Conservation (phyloP, 108 stramenopile species). For the Skeletonema grethae region DNA sequence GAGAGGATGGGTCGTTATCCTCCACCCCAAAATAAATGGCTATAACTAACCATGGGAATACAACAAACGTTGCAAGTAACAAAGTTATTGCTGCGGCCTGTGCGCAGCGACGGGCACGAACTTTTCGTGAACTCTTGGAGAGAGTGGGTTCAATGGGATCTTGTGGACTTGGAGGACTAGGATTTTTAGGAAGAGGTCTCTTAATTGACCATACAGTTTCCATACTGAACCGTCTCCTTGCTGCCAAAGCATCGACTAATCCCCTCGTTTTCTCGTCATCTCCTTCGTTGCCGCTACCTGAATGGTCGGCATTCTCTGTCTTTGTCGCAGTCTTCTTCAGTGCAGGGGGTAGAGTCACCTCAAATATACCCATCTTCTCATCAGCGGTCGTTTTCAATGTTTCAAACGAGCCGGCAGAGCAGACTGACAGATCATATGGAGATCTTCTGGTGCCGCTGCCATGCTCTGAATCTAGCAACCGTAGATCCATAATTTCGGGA, state of each 20-base stretch:
- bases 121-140: not conserved
- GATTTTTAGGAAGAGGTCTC: not conserved
- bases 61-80: not conserved
- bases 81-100: not conserved
- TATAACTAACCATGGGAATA: not conserved
- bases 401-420: not conserved
- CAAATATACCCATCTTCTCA: not conserved
- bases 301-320: not conserved
- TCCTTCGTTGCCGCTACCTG: not conserved
- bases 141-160: not conserved
- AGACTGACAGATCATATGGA: not conserved
- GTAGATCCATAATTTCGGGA: not conserved
- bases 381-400: not conserved
- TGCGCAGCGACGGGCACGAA: not conserved
- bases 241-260: not conserved
- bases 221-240: not conserved
- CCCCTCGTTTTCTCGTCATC: not conserved
- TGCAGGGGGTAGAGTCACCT: not conserved
- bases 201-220: not conserved
- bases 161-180: not conserved
- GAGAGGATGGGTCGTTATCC: not conserved
- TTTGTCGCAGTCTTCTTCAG: not conserved
- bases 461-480: not conserved
- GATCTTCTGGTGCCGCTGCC: not conserved
- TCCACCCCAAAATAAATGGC: not conserved